Evolutionary conservation across 2,329 filamentous ascomycete genomes (phyloP).

Genomic region (Cladosporium cucumerinum): DNA sequence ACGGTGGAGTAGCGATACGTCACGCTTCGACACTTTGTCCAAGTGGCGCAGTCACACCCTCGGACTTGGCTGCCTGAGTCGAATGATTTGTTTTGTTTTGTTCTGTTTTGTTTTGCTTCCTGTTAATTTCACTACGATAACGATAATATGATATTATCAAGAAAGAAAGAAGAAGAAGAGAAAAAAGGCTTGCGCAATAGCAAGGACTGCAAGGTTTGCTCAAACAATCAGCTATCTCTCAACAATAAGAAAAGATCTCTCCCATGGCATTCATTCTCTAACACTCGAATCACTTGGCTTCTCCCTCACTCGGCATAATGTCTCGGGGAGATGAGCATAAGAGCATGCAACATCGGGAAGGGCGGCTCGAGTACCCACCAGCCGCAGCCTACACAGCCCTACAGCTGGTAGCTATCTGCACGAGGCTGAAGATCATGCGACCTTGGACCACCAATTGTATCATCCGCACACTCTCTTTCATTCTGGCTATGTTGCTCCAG

Average conservation of each 20-base stretch:
- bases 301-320: neutral
- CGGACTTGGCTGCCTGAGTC: neutral
- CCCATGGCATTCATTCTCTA: neutral
- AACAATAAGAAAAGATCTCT: neutral
- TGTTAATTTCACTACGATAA: neutral
- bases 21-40: neutral
- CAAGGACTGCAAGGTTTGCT: neutral
- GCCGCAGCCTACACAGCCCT: constrained; percentile 5
- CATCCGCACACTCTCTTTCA: neutral
- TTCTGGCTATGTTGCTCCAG: neutral
- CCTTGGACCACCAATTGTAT: neutral
- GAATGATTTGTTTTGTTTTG: neutral
- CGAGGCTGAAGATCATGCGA: neutral
- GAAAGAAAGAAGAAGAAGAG: no score
- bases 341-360: neutral
- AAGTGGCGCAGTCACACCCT: neutral
- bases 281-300: neutral
- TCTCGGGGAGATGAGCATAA: neutral
- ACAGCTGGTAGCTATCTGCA: neutral
- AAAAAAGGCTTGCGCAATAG: neutral
- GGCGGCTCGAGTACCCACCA: neutral
- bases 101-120: no score
- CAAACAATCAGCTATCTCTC: neutral
- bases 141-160: neutral
- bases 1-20: neutral